Conservation (phyloP, 495 filamentous ascomycete genomes). For the Daldinia caldariorum region DNA sequence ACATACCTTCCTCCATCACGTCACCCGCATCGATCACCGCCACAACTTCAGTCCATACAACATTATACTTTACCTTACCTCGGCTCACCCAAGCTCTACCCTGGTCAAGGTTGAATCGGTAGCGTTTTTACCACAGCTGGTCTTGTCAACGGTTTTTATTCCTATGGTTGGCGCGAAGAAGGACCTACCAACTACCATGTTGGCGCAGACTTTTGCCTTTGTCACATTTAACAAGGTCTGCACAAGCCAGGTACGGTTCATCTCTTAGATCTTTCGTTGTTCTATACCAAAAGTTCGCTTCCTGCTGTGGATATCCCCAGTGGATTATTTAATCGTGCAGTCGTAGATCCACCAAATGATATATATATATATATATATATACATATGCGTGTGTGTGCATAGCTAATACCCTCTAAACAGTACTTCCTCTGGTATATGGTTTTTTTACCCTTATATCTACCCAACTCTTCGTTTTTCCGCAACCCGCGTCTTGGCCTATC, state of each 20-base stretch:
- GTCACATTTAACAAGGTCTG: slow-evolving; percentile 98
- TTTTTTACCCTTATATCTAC: slow-evolving; percentile 90
- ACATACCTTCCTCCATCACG: slow-evolving; percentile 91
- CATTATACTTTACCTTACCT: slow-evolving; percentile 84
- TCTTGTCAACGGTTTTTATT: slow-evolving; percentile 78
- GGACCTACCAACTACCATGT: slow-evolving; percentile 83
- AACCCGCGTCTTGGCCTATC: slow-evolving; percentile 67
- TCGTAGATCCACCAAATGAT: no score
- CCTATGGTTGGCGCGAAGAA: slow-evolving; percentile 84
- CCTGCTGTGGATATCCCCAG: not conserved
- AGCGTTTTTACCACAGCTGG: slow-evolving; percentile 88
- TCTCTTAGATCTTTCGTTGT: not conserved
- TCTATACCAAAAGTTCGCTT: not conserved
- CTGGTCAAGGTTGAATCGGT: slow-evolving; percentile 73
- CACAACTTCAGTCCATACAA: slow-evolving; percentile 99
- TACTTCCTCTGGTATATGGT: slow-evolving; percentile 99
- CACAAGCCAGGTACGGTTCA: slow-evolving; percentile 82
- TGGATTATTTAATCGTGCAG: no score
- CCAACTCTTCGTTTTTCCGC: slow-evolving; percentile 74
- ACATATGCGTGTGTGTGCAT: not conserved
- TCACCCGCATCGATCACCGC: slow-evolving; percentile 92
- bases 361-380: no score
- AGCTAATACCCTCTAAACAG: slow-evolving; percentile 54
- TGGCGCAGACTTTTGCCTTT: slow-evolving; percentile 99
- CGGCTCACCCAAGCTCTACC: slow-evolving; percentile 59